phyloP scores from a whole-genome alignment of 805 yeast genomes.

The Suhomyces pyralidae region DNA sequence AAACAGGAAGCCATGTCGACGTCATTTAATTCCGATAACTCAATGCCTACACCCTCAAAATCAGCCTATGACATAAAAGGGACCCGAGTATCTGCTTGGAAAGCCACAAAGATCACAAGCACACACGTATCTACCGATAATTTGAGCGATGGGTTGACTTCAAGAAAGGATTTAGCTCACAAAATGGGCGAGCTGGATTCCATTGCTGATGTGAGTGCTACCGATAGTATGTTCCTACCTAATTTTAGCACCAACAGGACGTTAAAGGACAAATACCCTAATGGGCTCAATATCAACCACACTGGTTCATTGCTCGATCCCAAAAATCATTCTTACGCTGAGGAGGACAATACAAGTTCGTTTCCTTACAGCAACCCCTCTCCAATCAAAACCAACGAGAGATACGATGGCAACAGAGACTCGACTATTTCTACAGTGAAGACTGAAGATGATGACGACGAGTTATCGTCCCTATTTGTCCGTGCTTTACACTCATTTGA shows the following conservation, averaged over 20 bases:
- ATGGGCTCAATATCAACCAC: slow-evolving; percentile 25
- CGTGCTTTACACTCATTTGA: slow-evolving; percentile 60
- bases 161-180: neutral
- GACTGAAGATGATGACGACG: slow-evolving; percentile 33
- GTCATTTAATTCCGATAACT: neutral
- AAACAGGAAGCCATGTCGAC: neutral
- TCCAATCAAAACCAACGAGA: neutral
- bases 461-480: slow-evolving; percentile 52
- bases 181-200: neutral
- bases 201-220: neutral
- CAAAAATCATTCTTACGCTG: slow-evolving; percentile 3
- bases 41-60: neutral
- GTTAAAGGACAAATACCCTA: slow-evolving; percentile 13
- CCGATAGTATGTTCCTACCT: slow-evolving; percentile 5
- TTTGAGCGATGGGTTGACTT: neutral
- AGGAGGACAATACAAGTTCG: neutral
- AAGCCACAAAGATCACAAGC: neutral
- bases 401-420: neutral
- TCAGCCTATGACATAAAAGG: slow-evolving; percentile 11
- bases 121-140: neutral
- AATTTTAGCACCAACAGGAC: slow-evolving; percentile 7
- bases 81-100: slow-evolving; percentile 1
- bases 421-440: slow-evolving; percentile 2
- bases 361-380: neutral
- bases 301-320: slow-evolving; percentile 17